Base-by-base conservation (phyloP, 129 eudicot genomes). In the Scalesia atractyloides region DNA sequence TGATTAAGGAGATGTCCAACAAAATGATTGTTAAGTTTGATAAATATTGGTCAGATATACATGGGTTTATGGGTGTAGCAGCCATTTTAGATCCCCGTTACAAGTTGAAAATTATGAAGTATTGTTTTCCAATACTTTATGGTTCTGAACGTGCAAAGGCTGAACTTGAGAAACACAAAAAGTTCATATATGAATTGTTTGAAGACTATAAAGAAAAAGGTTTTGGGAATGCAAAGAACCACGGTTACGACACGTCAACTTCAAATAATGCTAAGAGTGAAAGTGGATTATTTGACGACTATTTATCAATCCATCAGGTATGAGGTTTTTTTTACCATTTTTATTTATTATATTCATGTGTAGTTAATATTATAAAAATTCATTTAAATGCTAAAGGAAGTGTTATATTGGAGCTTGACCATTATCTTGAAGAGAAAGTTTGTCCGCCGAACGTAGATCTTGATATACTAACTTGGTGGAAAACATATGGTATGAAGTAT, bases 1-100 rank as follows among this genome's bases (percentile, higher is more conserved):
- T 65, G 10, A 43, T 65, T 15, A 16, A 5, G 54, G 70, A 41
- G 1, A 65, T 44, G 70, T 37, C 70, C 2, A 39, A 9, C 9
- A 43, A 43, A 3, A 65, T 43, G 52, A 65, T 65, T 65, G 3
- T 1, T 9, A 65, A 65, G 26, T 19, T 5, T 46, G 17, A 65
- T 43, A 65, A 65, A 43, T 66, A 66, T 46, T 66, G 71, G 39
- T 30, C 22, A 46, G 9, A 19, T 20, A 46, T 66, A 44, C 71
- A 66, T 5, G 71, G 56, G 36, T 44, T 66, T 20, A 66, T 66
- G 56, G 56, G 71, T 20, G 56, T 66, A 9, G 56, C 56, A 4
- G 14, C 71, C 36, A 9, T 66, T 66, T 43, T 44, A 19, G 70
- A 66, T 66, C 57, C 71, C 12, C 19, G 57, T 4, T 19, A 19